These are phyloP conservation scores for Hypoxylon intermedium DNA, from an alignment of 495 filamentous ascomycete genomes.

Conservation along the genomic window DNA sequence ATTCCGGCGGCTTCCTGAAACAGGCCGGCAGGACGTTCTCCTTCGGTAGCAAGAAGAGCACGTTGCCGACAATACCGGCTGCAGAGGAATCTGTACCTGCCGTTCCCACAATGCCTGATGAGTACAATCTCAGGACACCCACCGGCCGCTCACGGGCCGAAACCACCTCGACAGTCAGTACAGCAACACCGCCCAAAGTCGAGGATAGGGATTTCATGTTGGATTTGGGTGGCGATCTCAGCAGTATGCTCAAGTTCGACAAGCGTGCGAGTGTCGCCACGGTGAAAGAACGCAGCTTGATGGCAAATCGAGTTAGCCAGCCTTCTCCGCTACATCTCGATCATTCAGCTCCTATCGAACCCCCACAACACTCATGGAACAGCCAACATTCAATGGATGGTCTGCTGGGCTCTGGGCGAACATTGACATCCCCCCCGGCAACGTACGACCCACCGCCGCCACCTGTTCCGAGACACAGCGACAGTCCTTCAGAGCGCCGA, in stretches of 20 bases:
- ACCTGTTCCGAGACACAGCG: constrained; percentile 55
- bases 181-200: constrained; percentile 73
- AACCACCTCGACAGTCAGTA: constrained; percentile 64
- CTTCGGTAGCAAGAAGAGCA: constrained; percentile 65
- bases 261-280: constrained; percentile 63
- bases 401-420: constrained; percentile 57
- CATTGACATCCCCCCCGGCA: constrained; percentile 38
- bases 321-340: constrained; percentile 68
- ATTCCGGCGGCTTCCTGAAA: constrained; percentile 62
- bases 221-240: constrained; percentile 68
- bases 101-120: constrained; percentile 40
- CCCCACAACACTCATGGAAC: constrained; percentile 71
- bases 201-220: constrained; percentile 64
- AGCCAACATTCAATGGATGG: constrained; percentile 72
- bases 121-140: constrained; percentile 39
- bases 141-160: constrained; percentile 51
- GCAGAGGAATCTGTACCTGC: constrained; percentile 48
- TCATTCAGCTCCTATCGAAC: constrained; percentile 59
- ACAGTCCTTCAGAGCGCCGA: constrained; percentile 53
- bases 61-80: constrained; percentile 52
- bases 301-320: constrained; percentile 49
- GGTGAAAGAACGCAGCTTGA: constrained; percentile 47
- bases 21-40: constrained; percentile 78
- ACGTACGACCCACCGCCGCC: constrained; percentile 12
- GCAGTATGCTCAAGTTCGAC: constrained; percentile 69